phyloP scores from a whole-genome alignment of 768 basidiomycete species.

The Trametes punicea region DNA sequence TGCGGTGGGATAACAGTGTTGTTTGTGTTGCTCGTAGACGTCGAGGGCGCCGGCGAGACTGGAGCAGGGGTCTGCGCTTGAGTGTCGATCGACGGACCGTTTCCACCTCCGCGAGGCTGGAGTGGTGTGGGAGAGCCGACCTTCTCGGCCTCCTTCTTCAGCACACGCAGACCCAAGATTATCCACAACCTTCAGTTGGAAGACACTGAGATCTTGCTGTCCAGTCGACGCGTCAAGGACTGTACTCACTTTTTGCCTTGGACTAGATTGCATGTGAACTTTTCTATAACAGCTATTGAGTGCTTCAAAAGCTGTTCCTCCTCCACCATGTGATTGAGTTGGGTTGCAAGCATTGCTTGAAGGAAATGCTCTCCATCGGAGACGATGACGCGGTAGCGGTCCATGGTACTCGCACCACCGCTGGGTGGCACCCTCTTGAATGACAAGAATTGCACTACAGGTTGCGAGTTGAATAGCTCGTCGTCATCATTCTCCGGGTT shows the following conservation, averaged over 20 bases:
- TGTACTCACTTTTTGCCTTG: conserved; percentile 73
- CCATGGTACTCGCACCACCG: conserved; percentile 35
- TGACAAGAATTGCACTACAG: conserved; percentile 75
- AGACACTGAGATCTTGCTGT: conserved; percentile 2
- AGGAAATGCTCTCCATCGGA: conserved; percentile 86
- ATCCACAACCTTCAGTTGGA: conserved; percentile 65
- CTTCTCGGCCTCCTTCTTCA: conserved; percentile 58
- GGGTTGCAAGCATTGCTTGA: conserved; percentile 94
- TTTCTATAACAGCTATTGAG: conserved; percentile 65
- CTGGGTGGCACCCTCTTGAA: conserved; percentile 67
- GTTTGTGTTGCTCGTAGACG: conserved; percentile 22
- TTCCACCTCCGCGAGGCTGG: conserved; percentile 33
- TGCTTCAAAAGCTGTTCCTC: conserved; percentile 60
- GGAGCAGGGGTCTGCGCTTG: conserved; percentile 26
- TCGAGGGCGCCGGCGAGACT: conserved; percentile 30
- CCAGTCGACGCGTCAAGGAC: neutral
- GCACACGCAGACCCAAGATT: conserved; percentile 60
- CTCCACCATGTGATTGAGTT: conserved; percentile 74
- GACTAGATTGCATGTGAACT: conserved; percentile 78
- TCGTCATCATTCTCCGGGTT: conserved; percentile 42
- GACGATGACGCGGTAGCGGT: conserved; percentile 77
- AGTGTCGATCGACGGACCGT: conserved; percentile 7
- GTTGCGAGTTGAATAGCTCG: conserved; percentile 30
- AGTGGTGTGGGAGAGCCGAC: conserved; percentile 60
- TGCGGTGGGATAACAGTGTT: conserved; percentile 1